Conservation (phyloP, 139 green algal genomes). For the Chlorella sp. region DNA sequence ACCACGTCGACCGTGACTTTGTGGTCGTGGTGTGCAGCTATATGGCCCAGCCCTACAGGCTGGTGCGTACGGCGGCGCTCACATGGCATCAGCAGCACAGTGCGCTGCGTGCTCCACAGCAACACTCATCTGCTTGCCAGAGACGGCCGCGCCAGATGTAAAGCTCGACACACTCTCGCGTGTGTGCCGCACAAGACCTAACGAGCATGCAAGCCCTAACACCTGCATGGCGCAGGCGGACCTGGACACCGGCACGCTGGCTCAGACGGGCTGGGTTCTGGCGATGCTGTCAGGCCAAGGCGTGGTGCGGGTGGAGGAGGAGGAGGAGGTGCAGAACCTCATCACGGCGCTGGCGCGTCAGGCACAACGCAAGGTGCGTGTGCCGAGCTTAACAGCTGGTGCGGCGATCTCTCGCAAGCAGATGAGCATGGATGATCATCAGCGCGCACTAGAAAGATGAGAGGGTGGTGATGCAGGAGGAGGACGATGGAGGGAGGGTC, state of each 20-base stretch:
- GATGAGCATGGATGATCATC: no score
- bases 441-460: not conserved
- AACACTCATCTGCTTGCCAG: no score
- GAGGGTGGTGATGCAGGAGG: not conserved
- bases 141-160: no score
- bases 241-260: not conserved
- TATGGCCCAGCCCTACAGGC: not conserved
- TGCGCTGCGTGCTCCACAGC: no score
- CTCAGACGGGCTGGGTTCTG: not conserved
- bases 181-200: no score
- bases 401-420: no score
- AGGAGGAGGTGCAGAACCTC: not conserved
- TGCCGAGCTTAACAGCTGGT: not conserved
- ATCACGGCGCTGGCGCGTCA: not conserved
- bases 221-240: no score
- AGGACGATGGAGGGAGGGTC: not conserved
- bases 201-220: no score
- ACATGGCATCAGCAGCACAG: no score
- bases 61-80: no score
- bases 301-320: not conserved
- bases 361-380: not conserved
- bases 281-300: not conserved
- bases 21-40: not conserved
- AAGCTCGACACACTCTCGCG: no score
- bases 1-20: not conserved